These are phyloP conservation scores for Corymbia citriodora DNA, from an alignment of 441 rosid species.

Conservation along the genomic window DNA sequence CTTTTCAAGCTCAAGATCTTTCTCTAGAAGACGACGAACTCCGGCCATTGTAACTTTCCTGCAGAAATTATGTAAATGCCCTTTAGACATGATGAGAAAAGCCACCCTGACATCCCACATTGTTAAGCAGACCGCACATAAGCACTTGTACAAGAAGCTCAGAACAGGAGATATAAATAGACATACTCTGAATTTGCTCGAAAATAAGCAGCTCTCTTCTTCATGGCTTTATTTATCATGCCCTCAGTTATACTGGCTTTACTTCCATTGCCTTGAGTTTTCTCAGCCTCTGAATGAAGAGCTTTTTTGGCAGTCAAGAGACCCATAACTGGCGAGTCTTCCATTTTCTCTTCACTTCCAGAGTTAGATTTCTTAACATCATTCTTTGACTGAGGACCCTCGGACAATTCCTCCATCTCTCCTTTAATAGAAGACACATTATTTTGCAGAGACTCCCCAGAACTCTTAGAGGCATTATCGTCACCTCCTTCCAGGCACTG, in stretches of 20 bases:
- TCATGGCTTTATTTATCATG: conserved; percentile 50
- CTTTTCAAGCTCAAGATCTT: conserved; percentile 67
- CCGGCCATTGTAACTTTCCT: conserved; percentile 73
- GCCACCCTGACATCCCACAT: not conserved
- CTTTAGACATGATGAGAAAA: not conserved
- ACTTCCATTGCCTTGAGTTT: conserved; percentile 22
- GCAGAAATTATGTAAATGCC: conserved; percentile 13
- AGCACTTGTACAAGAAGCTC: not conserved
- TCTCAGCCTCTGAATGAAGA: conserved; percentile 22
- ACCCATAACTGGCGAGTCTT: conserved; percentile 82
- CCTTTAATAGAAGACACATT: conserved; percentile 14
- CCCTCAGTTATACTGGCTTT: conserved; percentile 34
- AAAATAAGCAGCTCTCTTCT: conserved; percentile 51
- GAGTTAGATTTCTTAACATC: conserved; percentile 32
- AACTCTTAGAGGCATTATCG: conserved; percentile 36
- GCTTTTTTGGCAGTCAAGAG: conserved; percentile 39
- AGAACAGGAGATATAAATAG: not conserved
- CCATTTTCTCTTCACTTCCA: conserved; percentile 53
- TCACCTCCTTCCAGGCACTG: conserved; percentile 51
- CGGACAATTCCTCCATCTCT: conserved; percentile 33
- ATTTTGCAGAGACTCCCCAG: conserved; percentile 33
- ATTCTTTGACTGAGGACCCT: conserved; percentile 30
- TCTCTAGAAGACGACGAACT: conserved; percentile 78
- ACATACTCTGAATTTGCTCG: conserved; percentile 68
- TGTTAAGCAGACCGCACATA: not conserved